phyloP scores from a whole-genome alignment of 2,329 filamentous ascomycete species.

The Cytospora piceicola region DNA sequence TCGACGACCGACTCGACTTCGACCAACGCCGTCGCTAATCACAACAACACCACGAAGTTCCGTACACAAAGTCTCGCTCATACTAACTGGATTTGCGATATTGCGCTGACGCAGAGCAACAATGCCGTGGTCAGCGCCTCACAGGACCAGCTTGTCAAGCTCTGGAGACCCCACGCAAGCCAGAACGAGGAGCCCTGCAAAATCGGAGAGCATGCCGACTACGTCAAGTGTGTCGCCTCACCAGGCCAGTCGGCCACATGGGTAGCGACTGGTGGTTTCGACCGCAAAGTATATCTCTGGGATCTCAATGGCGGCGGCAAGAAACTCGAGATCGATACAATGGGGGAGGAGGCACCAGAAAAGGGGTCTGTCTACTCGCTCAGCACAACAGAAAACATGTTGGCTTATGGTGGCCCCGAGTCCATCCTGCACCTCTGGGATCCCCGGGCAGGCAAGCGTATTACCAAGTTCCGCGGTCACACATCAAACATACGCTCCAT shows the following conservation, averaged over 20 bases:
- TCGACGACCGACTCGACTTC: constrained; percentile 36
- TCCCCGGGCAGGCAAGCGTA: constrained; percentile 80
- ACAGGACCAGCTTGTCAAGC: constrained; percentile 90
- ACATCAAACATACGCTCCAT: constrained; percentile 94
- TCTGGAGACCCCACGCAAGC: constrained; percentile 80
- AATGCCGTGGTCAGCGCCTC: constrained; percentile 84
- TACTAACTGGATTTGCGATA: constrained; percentile 96
- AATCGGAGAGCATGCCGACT: constrained; percentile 93
- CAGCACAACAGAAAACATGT: constrained; percentile 75
- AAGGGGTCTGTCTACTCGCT: constrained; percentile 97
- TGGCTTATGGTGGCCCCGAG: constrained; percentile 93
- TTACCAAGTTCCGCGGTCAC: constrained; percentile 96
- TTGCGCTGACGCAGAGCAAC: constrained; percentile 78
- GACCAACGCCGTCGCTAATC: constrained; percentile 40
- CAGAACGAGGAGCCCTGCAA: constrained; percentile 71
- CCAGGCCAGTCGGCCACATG: constrained; percentile 69
- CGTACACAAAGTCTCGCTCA: constrained; percentile 72
- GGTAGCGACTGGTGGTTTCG: constrained; percentile 92
- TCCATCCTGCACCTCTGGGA: constrained; percentile 94
- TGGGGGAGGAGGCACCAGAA: constrained; percentile 78
- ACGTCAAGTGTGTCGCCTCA: constrained; percentile 90
- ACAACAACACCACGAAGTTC: constrained; percentile 58
- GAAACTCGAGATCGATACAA: constrained; percentile 82
- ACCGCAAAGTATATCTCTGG: constrained; percentile 92
- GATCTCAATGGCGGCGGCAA: constrained; percentile 88